A percentile compares a stretch with the other conserved stretches of the same genome.
These are phyloP conservation scores for Podospora sp. DNA, from an alignment of 495 filamentous ascomycete genomes.

Conservation along the genomic window DNA sequence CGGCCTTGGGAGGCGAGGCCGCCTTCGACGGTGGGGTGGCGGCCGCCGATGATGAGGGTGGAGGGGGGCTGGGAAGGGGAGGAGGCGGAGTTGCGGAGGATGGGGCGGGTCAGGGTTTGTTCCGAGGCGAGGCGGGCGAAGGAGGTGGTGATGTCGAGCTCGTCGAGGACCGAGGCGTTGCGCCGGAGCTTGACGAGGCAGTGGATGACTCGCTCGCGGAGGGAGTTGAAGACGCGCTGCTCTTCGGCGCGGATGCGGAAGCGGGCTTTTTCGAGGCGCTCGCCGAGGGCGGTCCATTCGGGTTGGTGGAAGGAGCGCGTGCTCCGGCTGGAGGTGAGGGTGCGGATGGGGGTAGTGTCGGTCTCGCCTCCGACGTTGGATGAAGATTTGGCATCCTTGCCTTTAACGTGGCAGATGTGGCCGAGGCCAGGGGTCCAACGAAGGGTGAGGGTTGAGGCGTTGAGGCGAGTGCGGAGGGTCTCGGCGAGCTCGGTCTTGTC, in stretches of 20 bases:
- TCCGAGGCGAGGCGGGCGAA: constrained; percentile 78
- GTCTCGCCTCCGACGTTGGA: constrained; percentile 33
- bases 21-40: constrained; percentile 87
- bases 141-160: constrained; percentile 84
- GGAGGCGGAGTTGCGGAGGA: constrained; percentile 58
- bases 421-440: constrained; percentile 82
- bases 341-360: constrained; percentile 53
- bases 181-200: constrained; percentile 81
- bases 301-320: constrained; percentile 84
- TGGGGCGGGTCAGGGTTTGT: constrained; percentile 70
- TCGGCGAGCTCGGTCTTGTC: constrained; percentile 63
- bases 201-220: constrained; percentile 74
- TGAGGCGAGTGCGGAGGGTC: constrained; percentile 54
- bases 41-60: constrained; percentile 69
- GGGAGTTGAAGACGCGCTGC: constrained; percentile 65
- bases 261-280: constrained; percentile 69
- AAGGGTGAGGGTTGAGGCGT: constrained; percentile 66
- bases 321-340: constrained; percentile 74
- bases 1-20: constrained; percentile 79
- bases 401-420: constrained; percentile 89
- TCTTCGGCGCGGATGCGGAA: constrained; percentile 80
- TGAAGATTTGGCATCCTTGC: constrained; percentile 60
- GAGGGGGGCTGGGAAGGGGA: constrained; percentile 19
- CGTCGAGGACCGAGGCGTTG: constrained; percentile 86
- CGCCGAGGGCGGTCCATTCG: constrained; percentile 80